phyloP scores from a whole-genome alignment of 257 asterid species.

The Capsicum pubescens region DNA sequence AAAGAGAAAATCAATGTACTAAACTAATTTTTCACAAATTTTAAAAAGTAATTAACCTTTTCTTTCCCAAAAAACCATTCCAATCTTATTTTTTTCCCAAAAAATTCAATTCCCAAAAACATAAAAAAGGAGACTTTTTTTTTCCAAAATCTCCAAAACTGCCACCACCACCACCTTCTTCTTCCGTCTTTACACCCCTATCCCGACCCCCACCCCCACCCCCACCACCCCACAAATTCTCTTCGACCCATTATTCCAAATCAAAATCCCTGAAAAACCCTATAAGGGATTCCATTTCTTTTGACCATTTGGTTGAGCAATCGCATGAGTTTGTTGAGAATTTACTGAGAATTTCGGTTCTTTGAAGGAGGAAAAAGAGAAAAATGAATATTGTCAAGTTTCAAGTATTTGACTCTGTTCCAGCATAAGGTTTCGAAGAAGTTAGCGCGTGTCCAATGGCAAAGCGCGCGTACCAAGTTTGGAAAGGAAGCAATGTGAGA shows the following conservation, averaged over 20 bases:
- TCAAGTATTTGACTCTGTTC: conserved; percentile 60
- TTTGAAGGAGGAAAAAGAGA: neutral
- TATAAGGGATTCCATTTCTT: neutral
- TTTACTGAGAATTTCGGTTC: conserved; percentile 25
- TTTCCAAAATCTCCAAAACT: conserved; percentile 28
- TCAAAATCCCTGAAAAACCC: conserved; percentile 52
- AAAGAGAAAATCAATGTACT: conserved; percentile 29
- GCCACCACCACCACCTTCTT: conserved; percentile 32
- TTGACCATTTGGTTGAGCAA: neutral
- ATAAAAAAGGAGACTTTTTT: neutral
- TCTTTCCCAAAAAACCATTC: conserved; percentile 48
- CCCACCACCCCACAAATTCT: conserved; percentile 21
- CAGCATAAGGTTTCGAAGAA: conserved; percentile 47
- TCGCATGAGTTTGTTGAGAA: conserved; percentile 17
- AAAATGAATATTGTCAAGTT: conserved; percentile 56
- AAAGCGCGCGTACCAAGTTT: conserved; percentile 85
- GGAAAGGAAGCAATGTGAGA: conserved; percentile 98
- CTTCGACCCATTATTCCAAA: neutral
- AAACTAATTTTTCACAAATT: neutral
- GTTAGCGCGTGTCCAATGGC: conserved; percentile 63
- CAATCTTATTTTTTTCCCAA: neutral
- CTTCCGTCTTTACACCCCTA: conserved; percentile 24
- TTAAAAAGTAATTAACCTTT: conserved; percentile 25
- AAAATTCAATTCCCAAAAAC: conserved; percentile 7
- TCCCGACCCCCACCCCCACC: neutral